Conservation (phyloP, 805 yeast species). For the Myxozyma neglecta region DNA sequence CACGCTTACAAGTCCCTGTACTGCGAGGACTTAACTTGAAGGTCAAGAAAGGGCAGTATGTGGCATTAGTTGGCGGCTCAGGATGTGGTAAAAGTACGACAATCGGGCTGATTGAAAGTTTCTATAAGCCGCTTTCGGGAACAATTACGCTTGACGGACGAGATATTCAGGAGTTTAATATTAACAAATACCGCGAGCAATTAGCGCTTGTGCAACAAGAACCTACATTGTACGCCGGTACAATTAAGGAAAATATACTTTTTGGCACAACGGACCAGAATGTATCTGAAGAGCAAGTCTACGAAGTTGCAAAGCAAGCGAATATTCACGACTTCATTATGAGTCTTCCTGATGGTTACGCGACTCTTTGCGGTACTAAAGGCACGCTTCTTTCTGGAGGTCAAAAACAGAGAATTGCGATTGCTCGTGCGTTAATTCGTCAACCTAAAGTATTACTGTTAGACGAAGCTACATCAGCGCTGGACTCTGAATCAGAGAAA, state of each 20-base stretch:
- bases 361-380: constrained; percentile 51
- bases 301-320: constrained; percentile 53
- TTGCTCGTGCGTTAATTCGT: constrained; percentile 61
- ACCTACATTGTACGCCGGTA: constrained; percentile 58
- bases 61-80: constrained; percentile 68
- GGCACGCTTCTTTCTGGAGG: constrained; percentile 62
- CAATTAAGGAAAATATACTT: constrained; percentile 55
- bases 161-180: constrained; percentile 51
- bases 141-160: constrained; percentile 53
- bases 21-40: constrained; percentile 52
- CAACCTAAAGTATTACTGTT: constrained; percentile 54
- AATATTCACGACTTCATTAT: constrained; percentile 58
- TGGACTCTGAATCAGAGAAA: constrained; percentile 61
- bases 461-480: constrained; percentile 59
- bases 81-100: constrained; percentile 67
- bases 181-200: constrained; percentile 50
- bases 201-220: constrained; percentile 66
- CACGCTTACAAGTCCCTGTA: constrained; percentile 42
- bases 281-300: constrained; percentile 48
- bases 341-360: constrained; percentile 60
- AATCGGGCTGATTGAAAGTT: constrained; percentile 53
- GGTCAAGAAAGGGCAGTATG: constrained; percentile 52
- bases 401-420: constrained; percentile 62
- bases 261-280: constrained; percentile 45
- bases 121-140: constrained; percentile 54